These are phyloP conservation scores for Amphibolis antarctica DNA, from an alignment of 106 monocot genomes.

Conservation along the genomic window DNA sequence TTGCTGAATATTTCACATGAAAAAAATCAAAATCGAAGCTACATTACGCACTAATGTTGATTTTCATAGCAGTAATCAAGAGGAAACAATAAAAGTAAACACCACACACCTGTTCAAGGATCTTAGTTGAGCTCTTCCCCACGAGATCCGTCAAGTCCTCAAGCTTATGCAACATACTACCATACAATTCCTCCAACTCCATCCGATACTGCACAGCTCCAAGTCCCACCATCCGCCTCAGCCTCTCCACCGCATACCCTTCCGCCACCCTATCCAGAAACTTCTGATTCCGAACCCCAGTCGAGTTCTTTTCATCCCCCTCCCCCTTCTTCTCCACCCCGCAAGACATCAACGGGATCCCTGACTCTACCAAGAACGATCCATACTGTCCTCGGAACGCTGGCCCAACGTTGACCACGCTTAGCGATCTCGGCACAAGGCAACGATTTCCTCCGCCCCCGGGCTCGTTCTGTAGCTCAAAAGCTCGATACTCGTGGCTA, in stretches of 20 bases:
- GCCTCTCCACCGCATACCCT: conserved; percentile 10
- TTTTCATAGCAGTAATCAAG: background rate
- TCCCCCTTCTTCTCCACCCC: background rate
- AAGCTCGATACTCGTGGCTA: conserved; percentile 21
- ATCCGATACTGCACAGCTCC: conserved; percentile 2
- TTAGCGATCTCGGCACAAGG: conserved; percentile 10
- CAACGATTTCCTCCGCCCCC: background rate
- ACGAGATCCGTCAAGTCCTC: conserved; percentile 8
- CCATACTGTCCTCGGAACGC: conserved; percentile 18
- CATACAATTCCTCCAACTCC: conserved; percentile 17
- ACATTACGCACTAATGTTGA: background rate
- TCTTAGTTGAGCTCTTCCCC: conserved; percentile 9
- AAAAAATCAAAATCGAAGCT: no score
- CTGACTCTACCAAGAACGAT: conserved; percentile 17
- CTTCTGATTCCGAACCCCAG: background rate
- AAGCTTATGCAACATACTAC: conserved; percentile 13
- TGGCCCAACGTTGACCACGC: conserved; percentile 16
- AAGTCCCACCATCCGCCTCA: conserved; percentile 14
- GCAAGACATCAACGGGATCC: conserved; percentile 8
- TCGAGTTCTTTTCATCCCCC: background rate
- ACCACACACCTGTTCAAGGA: conserved; percentile 14
- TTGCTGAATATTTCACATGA: no score
- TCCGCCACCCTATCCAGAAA: conserved; percentile 9
- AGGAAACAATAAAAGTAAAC: background rate
- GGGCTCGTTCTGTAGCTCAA: conserved; percentile 1